Evolutionary conservation across 306 rosid species (phyloP), one percentile per base, ranked within the genome.

Genomic region (Prunus dulcis): DNA sequence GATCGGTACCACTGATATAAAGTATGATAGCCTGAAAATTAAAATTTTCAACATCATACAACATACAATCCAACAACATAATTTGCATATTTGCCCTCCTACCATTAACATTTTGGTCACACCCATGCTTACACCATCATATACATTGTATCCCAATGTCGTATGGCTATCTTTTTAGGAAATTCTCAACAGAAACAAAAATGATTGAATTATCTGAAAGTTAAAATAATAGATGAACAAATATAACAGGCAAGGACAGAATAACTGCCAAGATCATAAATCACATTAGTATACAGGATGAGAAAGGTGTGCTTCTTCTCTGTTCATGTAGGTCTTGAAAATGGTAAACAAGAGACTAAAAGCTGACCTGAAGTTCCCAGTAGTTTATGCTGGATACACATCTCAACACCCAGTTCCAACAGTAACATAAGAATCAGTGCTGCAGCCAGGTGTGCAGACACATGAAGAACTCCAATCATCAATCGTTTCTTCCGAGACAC

Each of bases 351-450:
- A 73, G 38, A 80, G 50, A 66, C 69, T 23, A 49, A 70, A 67
- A 73, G 13, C 72, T 57, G 57, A 89, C 99, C 99, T 85, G 99
- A 95, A 75, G 97, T 95, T 79, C 92, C 97, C 67, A 91, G 92
- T 68, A 95, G 88, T 1, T 95, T 75, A 79, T 95, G 97, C 50
- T 86, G 88, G 82, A 95, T 76, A 70, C 99, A 95, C 20, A 82
- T 92, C 91, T 95, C 97, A 75, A 92, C 79, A 73, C 99, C 97
- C 65, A 95, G 77, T 86, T 95, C 99, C 84, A 95, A 84, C 64
- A 95, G 97, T 79, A 95, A 79, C 99, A 92, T 92, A 60, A 95
- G 97, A 83, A 91, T 87, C 73, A 95, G 82, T 51, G 99, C 97
- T 20, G 99, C 88, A 60, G 91, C 76, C 13, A 95, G 89, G 85